phyloP scores from a whole-genome alignment of 1,284 basidiomycete species.

The Inonotus obliquus region DNA sequence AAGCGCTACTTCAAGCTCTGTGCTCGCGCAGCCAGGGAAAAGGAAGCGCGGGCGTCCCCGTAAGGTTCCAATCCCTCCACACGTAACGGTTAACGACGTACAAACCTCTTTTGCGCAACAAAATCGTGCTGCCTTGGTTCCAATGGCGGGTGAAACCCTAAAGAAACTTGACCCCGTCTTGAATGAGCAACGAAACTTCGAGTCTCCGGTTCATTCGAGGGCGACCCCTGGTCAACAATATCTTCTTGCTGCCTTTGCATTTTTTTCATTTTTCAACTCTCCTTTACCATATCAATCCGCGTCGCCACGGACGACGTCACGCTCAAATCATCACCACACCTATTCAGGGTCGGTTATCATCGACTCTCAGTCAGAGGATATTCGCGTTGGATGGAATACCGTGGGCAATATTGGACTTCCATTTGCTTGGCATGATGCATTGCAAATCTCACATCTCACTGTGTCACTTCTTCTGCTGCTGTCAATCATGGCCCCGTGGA shows the following conservation, averaged over 20 bases:
- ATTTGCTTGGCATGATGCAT: slow-evolving; percentile 45
- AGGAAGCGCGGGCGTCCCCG: slow-evolving; percentile 75
- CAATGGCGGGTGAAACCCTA: neutral
- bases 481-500: slow-evolving; percentile 50
- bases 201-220: slow-evolving; percentile 2
- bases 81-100: neutral
- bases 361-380: slow-evolving; percentile 18
- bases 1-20: slow-evolving; percentile 17
- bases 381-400: neutral
- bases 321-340: slow-evolving; percentile 21
- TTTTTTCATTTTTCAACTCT: slow-evolving; percentile 75
- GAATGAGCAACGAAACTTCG: neutral
- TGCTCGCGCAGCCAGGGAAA: slow-evolving; percentile 52
- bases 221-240: slow-evolving; percentile 41
- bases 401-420: slow-evolving; percentile 5
- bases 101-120: slow-evolving; percentile 11
- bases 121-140: slow-evolving; percentile 12
- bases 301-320: slow-evolving; percentile 22
- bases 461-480: slow-evolving; percentile 58
- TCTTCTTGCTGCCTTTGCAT: slow-evolving; percentile 67
- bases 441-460: slow-evolving; percentile 56
- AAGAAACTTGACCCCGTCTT: slow-evolving; percentile 7
- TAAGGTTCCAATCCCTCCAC: slow-evolving; percentile 38
- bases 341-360: slow-evolving; percentile 31
- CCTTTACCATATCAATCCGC: slow-evolving; percentile 46